Conservation (phyloP, 208 protist species). For the Tritrichomonas foetus region DNA sequence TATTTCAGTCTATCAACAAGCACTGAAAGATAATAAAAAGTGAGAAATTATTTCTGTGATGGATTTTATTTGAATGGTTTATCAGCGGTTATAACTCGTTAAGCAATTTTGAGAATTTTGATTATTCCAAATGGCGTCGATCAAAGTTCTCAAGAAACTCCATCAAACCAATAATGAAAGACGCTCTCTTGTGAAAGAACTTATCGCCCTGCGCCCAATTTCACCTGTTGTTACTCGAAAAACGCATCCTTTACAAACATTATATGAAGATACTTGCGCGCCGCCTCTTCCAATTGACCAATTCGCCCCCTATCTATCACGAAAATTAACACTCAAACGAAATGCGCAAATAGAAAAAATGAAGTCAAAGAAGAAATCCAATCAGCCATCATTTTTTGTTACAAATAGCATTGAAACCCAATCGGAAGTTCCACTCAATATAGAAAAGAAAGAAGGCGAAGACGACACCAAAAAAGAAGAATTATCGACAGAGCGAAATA, state of each 20-base stretch:
- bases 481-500: too few species aligned
- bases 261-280: not conserved
- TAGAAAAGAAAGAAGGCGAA: too few species aligned
- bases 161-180: not conserved
- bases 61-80: too few species aligned
- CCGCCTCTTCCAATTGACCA: not conserved
- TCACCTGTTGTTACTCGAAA: not conserved
- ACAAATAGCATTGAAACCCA: too few species aligned
- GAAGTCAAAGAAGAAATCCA: not conserved
- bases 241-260: not conserved
- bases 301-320: slow-evolving; percentile 24
- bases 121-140: not conserved
- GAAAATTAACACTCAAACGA: not conserved
- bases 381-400: not conserved
- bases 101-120: too few species aligned
- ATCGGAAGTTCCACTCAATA: too few species aligned
- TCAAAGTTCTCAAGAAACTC: not conserved
- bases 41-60: too few species aligned
- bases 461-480: too few species aligned
- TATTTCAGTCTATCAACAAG: too few species aligned
- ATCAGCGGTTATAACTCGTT: too few species aligned
- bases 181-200: not conserved
- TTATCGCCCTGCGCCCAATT: slow-evolving; percentile 8
- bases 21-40: too few species aligned
- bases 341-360: slow-evolving; percentile 7